Conservation (phyloP, 768 basidiomycete species). For the Leucosporidium yakuticum region DNA sequence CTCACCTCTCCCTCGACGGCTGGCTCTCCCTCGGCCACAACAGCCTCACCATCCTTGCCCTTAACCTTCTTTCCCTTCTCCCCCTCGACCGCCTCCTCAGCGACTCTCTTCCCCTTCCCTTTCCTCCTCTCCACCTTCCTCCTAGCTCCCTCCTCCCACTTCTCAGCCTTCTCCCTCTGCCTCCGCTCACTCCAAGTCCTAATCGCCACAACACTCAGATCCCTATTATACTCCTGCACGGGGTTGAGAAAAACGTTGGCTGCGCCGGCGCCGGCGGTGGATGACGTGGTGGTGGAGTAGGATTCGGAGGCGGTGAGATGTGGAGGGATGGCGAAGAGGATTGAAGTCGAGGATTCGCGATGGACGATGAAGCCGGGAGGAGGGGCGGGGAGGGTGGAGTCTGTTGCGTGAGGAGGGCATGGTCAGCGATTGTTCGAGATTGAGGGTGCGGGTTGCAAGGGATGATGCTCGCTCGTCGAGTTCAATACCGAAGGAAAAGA, state of each 20-base stretch:
- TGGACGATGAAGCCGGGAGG: slow-evolving; percentile 30
- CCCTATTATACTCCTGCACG: slow-evolving; percentile 96
- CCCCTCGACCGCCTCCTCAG: neutral
- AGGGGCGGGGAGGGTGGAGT: neutral
- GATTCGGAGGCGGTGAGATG: neutral
- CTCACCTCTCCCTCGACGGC: neutral
- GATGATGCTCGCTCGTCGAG: too few relatives aligned
- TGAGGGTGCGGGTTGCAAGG: too few relatives aligned
- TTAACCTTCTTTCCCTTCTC: slow-evolving; percentile 16
- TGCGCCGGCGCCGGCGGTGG: slow-evolving; percentile 5
- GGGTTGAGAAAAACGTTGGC: slow-evolving; percentile 94
- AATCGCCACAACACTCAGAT: slow-evolving; percentile 85
- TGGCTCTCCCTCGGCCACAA: neutral
- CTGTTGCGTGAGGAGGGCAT: neutral
- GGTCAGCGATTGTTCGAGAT: too few relatives aligned
- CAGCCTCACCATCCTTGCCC: slow-evolving; percentile 9
- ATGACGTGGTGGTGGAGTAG: neutral
- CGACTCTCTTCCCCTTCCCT: slow-evolving; percentile 33
- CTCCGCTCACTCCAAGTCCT: slow-evolving; percentile 74
- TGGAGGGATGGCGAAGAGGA: slow-evolving; percentile 20
- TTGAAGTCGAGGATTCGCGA: slow-evolving; percentile 29
- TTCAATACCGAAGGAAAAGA: too few relatives aligned
- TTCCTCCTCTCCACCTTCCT: slow-evolving; percentile 51
- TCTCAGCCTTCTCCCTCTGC: slow-evolving; percentile 58
- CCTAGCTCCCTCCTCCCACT: slow-evolving; percentile 48